These are phyloP conservation scores for Hemileccinum hortonii DNA, from an alignment of 1,284 basidiomycete genomes.

Conservation along the genomic window DNA sequence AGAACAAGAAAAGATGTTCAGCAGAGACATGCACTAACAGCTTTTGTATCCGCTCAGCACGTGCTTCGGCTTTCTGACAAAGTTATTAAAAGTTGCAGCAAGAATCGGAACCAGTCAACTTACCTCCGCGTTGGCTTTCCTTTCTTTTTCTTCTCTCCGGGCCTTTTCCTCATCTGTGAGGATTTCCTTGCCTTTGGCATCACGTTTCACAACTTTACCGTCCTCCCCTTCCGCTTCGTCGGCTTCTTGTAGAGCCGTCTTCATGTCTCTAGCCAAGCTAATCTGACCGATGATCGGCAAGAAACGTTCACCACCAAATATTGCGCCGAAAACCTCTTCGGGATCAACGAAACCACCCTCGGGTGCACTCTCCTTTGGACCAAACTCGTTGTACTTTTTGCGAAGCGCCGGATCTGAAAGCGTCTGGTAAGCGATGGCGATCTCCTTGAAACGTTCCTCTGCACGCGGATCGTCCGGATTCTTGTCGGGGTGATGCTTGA, in stretches of 20 bases:
- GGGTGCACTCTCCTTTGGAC: conserved; percentile 74
- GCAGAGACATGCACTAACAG: conserved; percentile 41
- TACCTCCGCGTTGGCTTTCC: conserved; percentile 69
- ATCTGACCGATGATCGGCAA: conserved; percentile 81
- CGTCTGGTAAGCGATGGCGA: conserved; percentile 86
- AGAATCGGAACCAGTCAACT: conserved; percentile 7
- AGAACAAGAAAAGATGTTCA: background rate
- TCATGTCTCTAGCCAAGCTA: conserved; percentile 93
- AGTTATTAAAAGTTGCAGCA: conserved; percentile 11
- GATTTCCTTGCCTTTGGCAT: conserved; percentile 68
- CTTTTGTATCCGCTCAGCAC: conserved; percentile 79
- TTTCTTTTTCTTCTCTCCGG: conserved; percentile 74
- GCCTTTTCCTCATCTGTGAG: conserved; percentile 83
- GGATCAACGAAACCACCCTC: conserved; percentile 73
- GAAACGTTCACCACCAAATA: conserved; percentile 89
- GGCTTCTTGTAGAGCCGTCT: conserved; percentile 92
- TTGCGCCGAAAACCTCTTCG: conserved; percentile 87
- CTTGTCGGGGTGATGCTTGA: conserved; percentile 91
- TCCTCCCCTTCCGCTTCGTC: conserved; percentile 70
- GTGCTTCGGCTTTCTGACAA: conserved; percentile 71
- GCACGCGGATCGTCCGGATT: conserved; percentile 92
- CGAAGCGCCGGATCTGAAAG: conserved; percentile 84
- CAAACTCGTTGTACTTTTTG: conserved; percentile 93
- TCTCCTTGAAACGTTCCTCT: conserved; percentile 87
- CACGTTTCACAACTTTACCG: conserved; percentile 42